These are phyloP conservation scores for Dactylis glomerata DNA, from an alignment of 176 grass and related monocot species.

Conservation along the genomic window DNA sequence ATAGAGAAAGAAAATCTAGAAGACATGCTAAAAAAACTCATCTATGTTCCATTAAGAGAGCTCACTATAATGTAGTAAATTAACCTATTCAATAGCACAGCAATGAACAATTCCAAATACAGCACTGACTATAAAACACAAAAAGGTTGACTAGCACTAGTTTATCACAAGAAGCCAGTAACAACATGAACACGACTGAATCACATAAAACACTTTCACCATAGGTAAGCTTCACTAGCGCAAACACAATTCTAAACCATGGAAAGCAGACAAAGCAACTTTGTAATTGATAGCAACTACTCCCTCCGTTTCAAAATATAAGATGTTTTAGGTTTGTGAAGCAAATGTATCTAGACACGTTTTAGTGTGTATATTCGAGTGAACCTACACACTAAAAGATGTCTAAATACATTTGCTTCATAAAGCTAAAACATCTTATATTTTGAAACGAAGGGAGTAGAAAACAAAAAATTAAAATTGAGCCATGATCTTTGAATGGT, in stretches of 20 bases:
- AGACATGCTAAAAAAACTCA: not conserved
- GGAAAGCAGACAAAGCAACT: not conserved
- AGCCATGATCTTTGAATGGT: conserved; percentile 39
- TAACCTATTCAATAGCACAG: not conserved
- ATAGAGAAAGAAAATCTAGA: not conserved
- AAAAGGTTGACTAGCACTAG: not conserved
- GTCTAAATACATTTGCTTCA: too few species aligned
- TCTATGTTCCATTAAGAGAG: not conserved
- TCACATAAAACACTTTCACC: too few species aligned
- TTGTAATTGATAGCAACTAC: not conserved
- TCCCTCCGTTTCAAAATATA: too few species aligned
- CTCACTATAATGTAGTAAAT: not conserved
- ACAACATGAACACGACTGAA: not conserved
- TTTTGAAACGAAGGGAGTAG: too few species aligned
- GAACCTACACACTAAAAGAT: too few species aligned
- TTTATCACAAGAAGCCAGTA: not conserved
- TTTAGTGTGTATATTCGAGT: too few species aligned
- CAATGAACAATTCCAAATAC: not conserved
- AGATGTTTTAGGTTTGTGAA: too few species aligned
- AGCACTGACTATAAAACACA: not conserved
- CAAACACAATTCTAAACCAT: not conserved
- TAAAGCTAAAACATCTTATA: too few species aligned
- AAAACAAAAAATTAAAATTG: too few species aligned
- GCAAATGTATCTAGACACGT: too few species aligned
- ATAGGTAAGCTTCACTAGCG: too few species aligned